phyloP scores from a whole-genome alignment of 2,329 filamentous ascomycete genomes.

The Colletotrichum musicola region DNA sequence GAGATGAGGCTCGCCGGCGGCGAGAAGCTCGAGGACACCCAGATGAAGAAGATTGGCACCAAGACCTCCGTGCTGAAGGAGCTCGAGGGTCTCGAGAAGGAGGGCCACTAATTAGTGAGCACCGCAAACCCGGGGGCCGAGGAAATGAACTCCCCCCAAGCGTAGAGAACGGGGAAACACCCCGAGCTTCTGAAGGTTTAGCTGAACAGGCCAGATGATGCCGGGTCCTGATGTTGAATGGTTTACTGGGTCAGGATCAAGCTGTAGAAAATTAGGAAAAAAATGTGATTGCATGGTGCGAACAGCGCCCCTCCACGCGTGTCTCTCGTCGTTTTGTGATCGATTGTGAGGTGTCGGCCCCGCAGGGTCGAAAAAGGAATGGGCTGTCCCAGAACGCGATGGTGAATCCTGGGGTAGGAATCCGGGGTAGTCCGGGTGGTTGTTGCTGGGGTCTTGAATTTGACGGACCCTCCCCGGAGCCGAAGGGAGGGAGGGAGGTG shows the following conservation, averaged over 20 bases:
- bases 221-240: background rate
- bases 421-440: slow-evolving; percentile 8
- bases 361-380: background rate
- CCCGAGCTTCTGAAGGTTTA: background rate
- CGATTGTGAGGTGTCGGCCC: background rate
- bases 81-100: slow-evolving; percentile 69
- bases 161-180: background rate
- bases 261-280: slow-evolving; percentile 10
- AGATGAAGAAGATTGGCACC: slow-evolving; percentile 97
- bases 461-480: background rate
- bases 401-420: background rate
- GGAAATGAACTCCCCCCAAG: background rate
- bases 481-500: too few relatives aligned
- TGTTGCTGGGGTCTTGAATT: background rate
- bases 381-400: background rate
- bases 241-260: slow-evolving; percentile 20
- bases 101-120: slow-evolving; percentile 17
- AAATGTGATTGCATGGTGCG: slow-evolving; percentile 18
- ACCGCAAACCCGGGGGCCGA: too few relatives aligned
- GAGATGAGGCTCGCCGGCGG: slow-evolving; percentile 96
- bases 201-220: background rate
- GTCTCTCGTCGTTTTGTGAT: background rate
- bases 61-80: slow-evolving; percentile 88
- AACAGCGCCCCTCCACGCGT: background rate
- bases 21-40: slow-evolving; percentile 97